Evolutionary conservation across 116 monocot species (phyloP).

Genomic region (Zostera marina): DNA sequence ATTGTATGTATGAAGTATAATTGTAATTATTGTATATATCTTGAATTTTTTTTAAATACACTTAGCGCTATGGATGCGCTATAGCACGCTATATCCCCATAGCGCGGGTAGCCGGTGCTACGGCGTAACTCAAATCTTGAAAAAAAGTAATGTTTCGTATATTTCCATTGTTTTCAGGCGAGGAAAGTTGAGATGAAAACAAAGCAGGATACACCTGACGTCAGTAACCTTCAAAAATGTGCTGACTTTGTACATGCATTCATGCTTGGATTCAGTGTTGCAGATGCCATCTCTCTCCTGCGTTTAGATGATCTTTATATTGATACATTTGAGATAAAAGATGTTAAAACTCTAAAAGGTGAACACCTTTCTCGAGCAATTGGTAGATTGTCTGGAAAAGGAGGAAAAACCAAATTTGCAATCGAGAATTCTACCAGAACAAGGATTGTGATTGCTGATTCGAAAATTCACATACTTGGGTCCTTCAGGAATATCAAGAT

Average conservation of each 20-base stretch:
- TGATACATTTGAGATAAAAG: constrained; percentile 58
- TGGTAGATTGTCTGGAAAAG: constrained; percentile 49
- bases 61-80: too few species aligned
- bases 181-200: constrained; percentile 53
- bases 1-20: too few species aligned
- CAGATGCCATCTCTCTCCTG: constrained; percentile 39
- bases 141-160: neutral
- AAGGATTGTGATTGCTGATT: constrained; percentile 30
- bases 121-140: too few species aligned
- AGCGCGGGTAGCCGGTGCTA: too few species aligned
- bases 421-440: constrained; percentile 54
- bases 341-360: constrained; percentile 37
- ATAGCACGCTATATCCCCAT: too few species aligned
- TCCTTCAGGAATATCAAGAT: constrained; percentile 32
- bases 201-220: constrained; percentile 37
- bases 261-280: constrained; percentile 43
- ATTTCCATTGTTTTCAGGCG: neutral
- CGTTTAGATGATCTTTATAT: constrained; percentile 55
- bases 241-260: constrained; percentile 56
- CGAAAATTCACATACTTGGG: constrained; percentile 27
- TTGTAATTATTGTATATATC: too few species aligned
- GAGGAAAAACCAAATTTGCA: constrained; percentile 55
- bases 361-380: constrained; percentile 57
- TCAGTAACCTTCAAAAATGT: constrained; percentile 51
- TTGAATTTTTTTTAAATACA: too few species aligned